Percentiles rank a stretch among this genome's conserved stretches.
These are phyloP conservation scores for Aaosphaeria pasadenensis DNA, from an alignment of 2,329 filamentous ascomycete species.

Conservation along the genomic window DNA sequence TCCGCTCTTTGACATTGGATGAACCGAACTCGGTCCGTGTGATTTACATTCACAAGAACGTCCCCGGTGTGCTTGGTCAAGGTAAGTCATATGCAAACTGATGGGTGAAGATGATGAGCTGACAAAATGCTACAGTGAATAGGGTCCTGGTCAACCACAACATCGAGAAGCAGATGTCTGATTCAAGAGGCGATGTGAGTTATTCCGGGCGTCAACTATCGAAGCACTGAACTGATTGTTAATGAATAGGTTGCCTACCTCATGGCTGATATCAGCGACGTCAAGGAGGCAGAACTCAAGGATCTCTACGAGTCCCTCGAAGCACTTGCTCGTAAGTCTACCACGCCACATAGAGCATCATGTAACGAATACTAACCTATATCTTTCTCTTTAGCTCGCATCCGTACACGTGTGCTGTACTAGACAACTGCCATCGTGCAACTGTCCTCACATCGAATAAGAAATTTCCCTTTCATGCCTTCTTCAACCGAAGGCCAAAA, in stretches of 20 bases:
- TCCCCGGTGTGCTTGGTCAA: slow-evolving; percentile 89
- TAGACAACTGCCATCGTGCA: slow-evolving; percentile 14
- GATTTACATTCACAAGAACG: slow-evolving; percentile 95
- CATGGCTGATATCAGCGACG: slow-evolving; percentile 94
- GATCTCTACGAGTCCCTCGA: slow-evolving; percentile 82
- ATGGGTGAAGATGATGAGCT: too few relatives aligned
- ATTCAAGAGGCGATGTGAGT: slow-evolving; percentile 82
- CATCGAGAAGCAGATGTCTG: slow-evolving; percentile 97
- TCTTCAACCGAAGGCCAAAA: neutral
- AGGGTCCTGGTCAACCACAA: slow-evolving; percentile 93
- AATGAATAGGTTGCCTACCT: slow-evolving; percentile 72
- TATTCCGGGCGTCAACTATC: neutral
- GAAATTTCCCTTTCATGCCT: neutral
- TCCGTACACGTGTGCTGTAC: slow-evolving; percentile 49
- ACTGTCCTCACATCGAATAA: neutral
- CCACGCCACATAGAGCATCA: too few relatives aligned
- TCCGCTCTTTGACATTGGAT: slow-evolving; percentile 86
- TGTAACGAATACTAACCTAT: neutral
- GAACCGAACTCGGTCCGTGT: slow-evolving; percentile 88
- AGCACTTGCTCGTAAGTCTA: slow-evolving; percentile 68
- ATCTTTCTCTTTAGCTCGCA: slow-evolving; percentile 29
- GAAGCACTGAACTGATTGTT: neutral
- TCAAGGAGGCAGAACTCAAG: slow-evolving; percentile 77
- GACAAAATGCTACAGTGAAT: slow-evolving; percentile 62
- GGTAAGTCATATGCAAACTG: slow-evolving; percentile 43